Conservation (phyloP, 2,329 filamentous ascomycete species). For the Arthrinium phaeospermum region DNA sequence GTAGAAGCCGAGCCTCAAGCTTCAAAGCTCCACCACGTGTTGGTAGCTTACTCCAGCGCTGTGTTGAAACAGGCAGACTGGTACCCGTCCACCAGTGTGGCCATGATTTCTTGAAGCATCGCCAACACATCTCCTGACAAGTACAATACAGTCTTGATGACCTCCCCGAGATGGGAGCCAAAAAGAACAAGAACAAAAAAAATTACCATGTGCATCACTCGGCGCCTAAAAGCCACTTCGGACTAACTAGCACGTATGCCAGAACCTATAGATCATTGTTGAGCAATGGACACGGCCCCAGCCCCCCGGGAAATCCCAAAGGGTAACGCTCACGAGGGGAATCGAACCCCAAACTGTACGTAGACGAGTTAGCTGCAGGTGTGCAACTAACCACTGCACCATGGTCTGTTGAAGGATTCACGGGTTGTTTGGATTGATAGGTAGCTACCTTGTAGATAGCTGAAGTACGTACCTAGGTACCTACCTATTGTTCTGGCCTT, state of each 20-base stretch:
- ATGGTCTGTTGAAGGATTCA: neutral
- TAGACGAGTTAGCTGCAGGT: neutral
- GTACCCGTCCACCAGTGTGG: too few relatives aligned
- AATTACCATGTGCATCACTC: neutral
- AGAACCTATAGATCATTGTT: conserved; percentile 10
- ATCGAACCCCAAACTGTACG: neutral
- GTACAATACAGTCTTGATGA: too few relatives aligned
- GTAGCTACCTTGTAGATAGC: neutral
- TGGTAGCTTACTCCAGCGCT: too few relatives aligned
- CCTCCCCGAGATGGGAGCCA: neutral
- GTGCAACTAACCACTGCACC: neutral
- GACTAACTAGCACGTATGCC: neutral
- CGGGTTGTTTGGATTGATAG: neutral
- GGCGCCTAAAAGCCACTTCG: neutral
- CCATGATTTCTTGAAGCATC: too few relatives aligned
- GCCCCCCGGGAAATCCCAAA: neutral
- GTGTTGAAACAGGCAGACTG: too few relatives aligned
- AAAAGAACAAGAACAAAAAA: neutral
- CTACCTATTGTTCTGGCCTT: neutral
- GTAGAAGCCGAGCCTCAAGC: too few relatives aligned
- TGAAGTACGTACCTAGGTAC: neutral
- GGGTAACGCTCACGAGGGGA: neutral
- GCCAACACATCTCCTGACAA: too few relatives aligned
- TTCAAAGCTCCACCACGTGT: too few relatives aligned
- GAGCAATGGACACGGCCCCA: neutral